Conservation (phyloP, 257 asterid genomes). For the Capsicum chinense region DNA sequence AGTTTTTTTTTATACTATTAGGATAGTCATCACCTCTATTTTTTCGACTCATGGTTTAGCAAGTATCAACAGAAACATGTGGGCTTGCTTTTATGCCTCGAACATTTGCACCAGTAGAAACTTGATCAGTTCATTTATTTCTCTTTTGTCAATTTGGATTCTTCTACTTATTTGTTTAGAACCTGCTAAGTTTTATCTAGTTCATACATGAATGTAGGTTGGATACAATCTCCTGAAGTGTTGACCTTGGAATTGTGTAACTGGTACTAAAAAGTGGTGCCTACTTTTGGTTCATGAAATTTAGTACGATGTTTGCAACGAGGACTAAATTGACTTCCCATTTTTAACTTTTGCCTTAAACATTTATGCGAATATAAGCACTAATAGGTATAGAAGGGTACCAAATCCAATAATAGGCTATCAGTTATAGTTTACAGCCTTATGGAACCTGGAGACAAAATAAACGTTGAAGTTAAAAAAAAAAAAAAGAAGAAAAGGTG, state of each 20-base stretch:
- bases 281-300: not conserved
- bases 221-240: constrained; percentile 17
- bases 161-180: not conserved
- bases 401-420: not conserved
- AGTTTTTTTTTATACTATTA: constrained; percentile 2
- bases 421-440: not conserved
- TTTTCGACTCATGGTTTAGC: not conserved
- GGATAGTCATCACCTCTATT: not conserved
- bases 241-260: constrained; percentile 3
- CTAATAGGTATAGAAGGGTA: constrained; percentile 1
- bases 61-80: not conserved
- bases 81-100: constrained; percentile 14
- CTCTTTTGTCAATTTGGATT: not conserved
- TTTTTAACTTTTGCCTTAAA: not conserved
- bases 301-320: not conserved
- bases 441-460: not conserved
- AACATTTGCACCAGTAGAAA: not conserved
- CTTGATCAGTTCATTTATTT: constrained; percentile 7
- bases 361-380: not conserved
- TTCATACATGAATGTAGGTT: constrained; percentile 19
- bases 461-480: not conserved
- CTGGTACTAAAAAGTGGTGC: not conserved
- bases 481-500: not conserved
- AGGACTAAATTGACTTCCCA: not conserved
- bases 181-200: not conserved